Evolutionary conservation across 495 filamentous ascomycete genomes (phyloP), one percentile per base, ranked within the genome.

Genomic region (Podospora sp.): DNA sequence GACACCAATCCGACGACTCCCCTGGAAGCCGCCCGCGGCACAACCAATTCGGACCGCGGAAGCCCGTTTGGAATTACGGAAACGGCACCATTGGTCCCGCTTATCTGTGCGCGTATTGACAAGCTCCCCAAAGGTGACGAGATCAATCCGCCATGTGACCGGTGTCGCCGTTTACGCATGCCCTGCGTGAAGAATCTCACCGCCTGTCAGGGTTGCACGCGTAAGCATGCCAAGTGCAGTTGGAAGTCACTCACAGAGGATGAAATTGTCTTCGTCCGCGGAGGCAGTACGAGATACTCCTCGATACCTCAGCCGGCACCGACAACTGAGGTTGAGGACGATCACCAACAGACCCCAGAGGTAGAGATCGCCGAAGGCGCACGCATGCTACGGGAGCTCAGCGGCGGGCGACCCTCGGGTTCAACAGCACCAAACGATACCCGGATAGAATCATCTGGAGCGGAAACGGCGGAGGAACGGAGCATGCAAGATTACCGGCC

Each of bases 121-220:
- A 87, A 88, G 65, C 78, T 94, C 12, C 79, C 84, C 26, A 87
- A 89, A 22, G 92, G 91, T 18, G 91, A 91, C 60, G 79, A 83
- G 0, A 89, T 96, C 36, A 70, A 86, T 14, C 92, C 92, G 22
- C 91, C 92, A 7, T 96, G 92, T 73, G 92, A 96, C 74, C 85
- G 91, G 25, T 96, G 92, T 70, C 84, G 92, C 22, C 84, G 92
- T 16, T 81, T 94, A 18, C 87, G 90, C 67, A 91, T 92, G 82
- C 87, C 91, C 65, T 96, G 92, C 61, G 78, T 92, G 46, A 95
- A 94, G 77, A 91, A 96, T 65, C 79, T 93, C 36, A 94, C 91
- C 0, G 91, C 92, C 24, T 96, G 92, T 75, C 85, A 90, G 76
- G 91, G 91, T 40, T 96, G 92, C 77, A 95, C 92, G 1, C 91